Conservation (phyloP, 2,329 filamentous ascomycete genomes). For the Tolypocladium paradoxum region DNA sequence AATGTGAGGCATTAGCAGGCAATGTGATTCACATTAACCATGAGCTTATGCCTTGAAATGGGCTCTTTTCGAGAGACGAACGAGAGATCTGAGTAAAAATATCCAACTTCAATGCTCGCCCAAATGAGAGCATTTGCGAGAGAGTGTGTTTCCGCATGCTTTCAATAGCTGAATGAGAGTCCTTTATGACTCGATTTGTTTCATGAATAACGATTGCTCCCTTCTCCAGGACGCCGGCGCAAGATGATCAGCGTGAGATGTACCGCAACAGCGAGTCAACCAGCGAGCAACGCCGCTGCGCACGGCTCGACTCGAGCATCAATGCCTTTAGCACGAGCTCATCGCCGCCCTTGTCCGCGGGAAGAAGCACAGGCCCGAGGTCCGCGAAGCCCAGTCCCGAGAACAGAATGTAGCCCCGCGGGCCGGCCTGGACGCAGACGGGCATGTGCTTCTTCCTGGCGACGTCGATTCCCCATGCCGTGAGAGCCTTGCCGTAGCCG, state of each 20-base stretch:
- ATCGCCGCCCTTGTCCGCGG: conserved; percentile 1
- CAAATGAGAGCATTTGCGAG: too few relatives aligned
- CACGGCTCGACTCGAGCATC: conserved; percentile 13
- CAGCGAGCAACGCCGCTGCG: not conserved
- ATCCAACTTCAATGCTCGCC: too few relatives aligned
- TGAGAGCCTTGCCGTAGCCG: conserved; percentile 8
- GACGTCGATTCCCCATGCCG: conserved; percentile 1
- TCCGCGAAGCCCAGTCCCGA: conserved; percentile 9
- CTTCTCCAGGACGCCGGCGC: not conserved
- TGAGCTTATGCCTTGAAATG: too few relatives aligned
- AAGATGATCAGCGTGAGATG: not conserved
- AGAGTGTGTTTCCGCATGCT: too few relatives aligned
- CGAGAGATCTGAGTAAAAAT: too few relatives aligned
- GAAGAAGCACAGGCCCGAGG: conserved; percentile 5
- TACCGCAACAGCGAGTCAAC: not conserved
- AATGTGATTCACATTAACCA: too few relatives aligned
- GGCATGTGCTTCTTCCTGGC: not conserved
- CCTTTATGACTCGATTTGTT: not conserved
- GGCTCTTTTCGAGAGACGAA: too few relatives aligned
- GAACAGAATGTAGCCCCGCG: conserved; percentile 8
- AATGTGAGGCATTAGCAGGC: too few relatives aligned
- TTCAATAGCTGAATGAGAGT: not conserved
- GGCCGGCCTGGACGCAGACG: conserved; percentile 5
- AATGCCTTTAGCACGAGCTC: conserved; percentile 6
- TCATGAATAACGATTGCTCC: not conserved